Conservation (phyloP, 148 eudicot genomes). For the Pouteria glomerata region DNA sequence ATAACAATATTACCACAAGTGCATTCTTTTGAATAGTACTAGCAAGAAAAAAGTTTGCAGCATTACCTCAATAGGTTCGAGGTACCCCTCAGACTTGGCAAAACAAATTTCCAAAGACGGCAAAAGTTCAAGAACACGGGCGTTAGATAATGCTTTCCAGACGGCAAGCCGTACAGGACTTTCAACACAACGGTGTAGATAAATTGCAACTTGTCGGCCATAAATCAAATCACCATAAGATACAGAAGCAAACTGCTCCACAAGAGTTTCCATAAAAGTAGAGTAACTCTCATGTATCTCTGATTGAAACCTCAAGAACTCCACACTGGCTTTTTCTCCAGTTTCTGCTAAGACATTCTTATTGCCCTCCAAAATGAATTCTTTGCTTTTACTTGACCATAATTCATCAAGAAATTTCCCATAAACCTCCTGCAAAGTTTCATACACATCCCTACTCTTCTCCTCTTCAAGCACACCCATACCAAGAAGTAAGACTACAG, state of each 20-base stretch:
- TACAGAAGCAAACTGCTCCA: constrained; percentile 82
- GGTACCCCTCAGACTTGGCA: constrained; percentile 61
- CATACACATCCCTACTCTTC: constrained; percentile 57
- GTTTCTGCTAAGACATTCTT: constrained; percentile 12
- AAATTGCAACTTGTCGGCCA: constrained; percentile 72
- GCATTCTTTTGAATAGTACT: neutral
- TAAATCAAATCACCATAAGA: constrained; percentile 78
- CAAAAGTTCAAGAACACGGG: constrained; percentile 79
- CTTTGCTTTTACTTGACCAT: constrained; percentile 18
- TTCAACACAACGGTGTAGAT: constrained; percentile 69
- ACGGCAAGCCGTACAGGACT: constrained; percentile 61
- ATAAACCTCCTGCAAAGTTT: constrained; percentile 64
- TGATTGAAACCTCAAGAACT: constrained; percentile 50
- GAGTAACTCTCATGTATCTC: constrained; percentile 76
- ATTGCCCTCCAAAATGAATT: constrained; percentile 2
- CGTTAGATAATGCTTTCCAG: constrained; percentile 72
- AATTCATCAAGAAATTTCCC: constrained; percentile 57
- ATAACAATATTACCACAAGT: neutral
- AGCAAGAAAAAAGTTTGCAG: neutral
- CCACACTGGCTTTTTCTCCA: constrained; percentile 13
- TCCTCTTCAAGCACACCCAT: constrained; percentile 80
- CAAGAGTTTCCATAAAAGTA: constrained; percentile 70
- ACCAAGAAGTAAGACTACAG: constrained; percentile 55
- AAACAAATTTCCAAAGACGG: constrained; percentile 64
- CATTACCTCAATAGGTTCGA: constrained; percentile 80